Evolutionary conservation across 202 grass and related monocot genomes (phyloP), one percentile per base, ranked within the genome.

Genomic region (Carex arenaria): DNA sequence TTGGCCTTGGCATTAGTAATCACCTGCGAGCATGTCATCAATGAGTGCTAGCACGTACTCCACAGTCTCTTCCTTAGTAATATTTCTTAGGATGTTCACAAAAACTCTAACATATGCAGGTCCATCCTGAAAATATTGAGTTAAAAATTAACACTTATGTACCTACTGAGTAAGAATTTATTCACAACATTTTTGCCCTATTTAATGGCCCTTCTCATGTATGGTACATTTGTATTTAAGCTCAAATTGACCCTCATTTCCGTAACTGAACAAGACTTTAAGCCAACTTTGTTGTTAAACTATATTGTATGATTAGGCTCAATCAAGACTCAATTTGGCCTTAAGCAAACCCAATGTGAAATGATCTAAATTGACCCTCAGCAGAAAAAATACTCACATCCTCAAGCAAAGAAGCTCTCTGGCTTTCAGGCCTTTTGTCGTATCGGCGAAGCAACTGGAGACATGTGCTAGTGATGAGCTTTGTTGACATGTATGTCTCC

Each of bases 1-100:
- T 31, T 72, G 19, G 43, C n/a, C 43, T 72, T 72, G 43, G 69
- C 43, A 38, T 45, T 79, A 84, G 68, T 85, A 15, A 79, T 61
- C 75, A 98, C 96, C 93, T 92, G 89, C 75, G 80, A 98, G 91
- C 86, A 98, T 95, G 56, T 98, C 93, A 90, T 95, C 93, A 89
- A 98, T 87, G 45, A 98, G 93, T 54, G 96, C 93, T 88, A 98
- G 85, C 78, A 92, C 93, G 77, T 98, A 98, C 81, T 95, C 93
- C 32, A 95, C 88, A 57, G 96, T 95, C 34, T 98, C 96, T 90
- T 98, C 96, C 85, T 98, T 98, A 4, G 88, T 92, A 81, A 98
- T 90, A 38, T 84, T 90, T 78, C 82, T 72, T 61, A 98, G 63
- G 75, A 95, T 93, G 89, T 95, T 93, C 80, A 94, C 57, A 42